Base-by-base conservation (phyloP, 345 rosid genomes). In the Lepidium sativum region DNA sequence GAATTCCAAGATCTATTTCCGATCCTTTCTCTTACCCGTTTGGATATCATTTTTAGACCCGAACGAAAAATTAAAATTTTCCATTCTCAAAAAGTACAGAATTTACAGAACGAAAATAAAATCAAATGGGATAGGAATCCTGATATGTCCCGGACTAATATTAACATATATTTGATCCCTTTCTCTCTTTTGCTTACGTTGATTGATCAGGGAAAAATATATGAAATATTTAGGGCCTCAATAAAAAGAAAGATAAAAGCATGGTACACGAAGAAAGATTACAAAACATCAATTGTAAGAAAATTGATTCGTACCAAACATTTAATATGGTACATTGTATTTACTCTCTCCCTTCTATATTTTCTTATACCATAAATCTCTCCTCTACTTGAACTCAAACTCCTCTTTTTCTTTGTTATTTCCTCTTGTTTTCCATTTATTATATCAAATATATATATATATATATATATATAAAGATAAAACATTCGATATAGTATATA, bases 281-380 rank as follows among this genome's bases (percentile, higher is more conserved):
- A 62, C 49, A n/a, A 44, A 62, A 38, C 38, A 54, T 32, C 74
- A 70, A 32, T 16, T 17, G n/a, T 48, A 37, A 38, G 31, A 63
- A 31, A 63, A 38, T 63, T 54, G 69, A 71, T 39, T 45, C 43
- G 31, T 47, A 56, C 69, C 75, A 63, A 63, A 63, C 64, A 47
- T 54, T 70, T 57, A 55, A 55, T 37, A 47, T 55, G 75, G 43
- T 63, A 31, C 69, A 70, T 18, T 70, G 69, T 55, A 70, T 63
- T 45, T 63, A 54, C 58, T 70, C 69, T 45, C 17, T 50, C 34
- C 12, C n/a, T 37, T 70, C 51, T 11, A 53, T 0, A 14, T 59
- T 53, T 53, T 53, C 48, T 53, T 25, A 23, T 62, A 53, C 42
- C 57, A 70, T 63, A 63, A 55, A 45, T 35, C 9, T 70, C 57